Evolutionary conservation across 129 eudicot genomes (phyloP).

Genomic region (Rutidosis leptorrhynchoides): DNA sequence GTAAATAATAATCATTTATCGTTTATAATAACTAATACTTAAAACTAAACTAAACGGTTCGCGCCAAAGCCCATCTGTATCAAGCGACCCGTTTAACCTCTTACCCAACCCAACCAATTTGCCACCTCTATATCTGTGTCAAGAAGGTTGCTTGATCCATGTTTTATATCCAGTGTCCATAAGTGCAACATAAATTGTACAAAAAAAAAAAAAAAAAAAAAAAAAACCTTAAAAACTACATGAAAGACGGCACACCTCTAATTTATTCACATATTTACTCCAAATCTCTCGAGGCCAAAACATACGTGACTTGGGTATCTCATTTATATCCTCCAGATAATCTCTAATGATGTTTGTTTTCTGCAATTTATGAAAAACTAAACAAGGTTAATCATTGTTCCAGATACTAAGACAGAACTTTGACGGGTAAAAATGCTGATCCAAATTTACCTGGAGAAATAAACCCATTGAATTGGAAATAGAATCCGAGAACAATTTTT

Average conservation of each 20-base stretch:
- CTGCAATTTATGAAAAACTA: constrained; percentile 41
- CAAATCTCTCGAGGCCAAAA: constrained; percentile 99
- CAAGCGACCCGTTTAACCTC: neutral
- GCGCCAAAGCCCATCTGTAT: neutral
- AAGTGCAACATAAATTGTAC: neutral
- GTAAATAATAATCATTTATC: too few species aligned
- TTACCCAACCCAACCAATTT: neutral
- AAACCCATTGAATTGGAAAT: constrained; percentile 97
- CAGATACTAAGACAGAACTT: neutral
- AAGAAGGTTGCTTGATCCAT: neutral
- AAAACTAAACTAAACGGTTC: neutral
- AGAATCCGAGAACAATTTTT: constrained; percentile 64
- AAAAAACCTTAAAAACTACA: neutral
- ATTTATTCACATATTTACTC: constrained; percentile 93
- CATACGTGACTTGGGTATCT: constrained; percentile 99
- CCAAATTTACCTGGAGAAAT: constrained; percentile 78
- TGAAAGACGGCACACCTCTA: constrained; percentile 58
- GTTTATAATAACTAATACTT: too few species aligned
- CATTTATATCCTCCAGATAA: constrained; percentile 94
- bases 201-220: too few species aligned
- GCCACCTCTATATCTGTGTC: neutral
- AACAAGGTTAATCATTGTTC: constrained; percentile 10
- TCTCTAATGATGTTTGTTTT: constrained; percentile 94
- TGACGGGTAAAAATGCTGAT: neutral
- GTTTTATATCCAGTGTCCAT: neutral